Evolutionary conservation across 352 stramenopile genomes (phyloP), one percentile per base, ranked within the genome.

Genomic region (Phytophthora crassamura): DNA sequence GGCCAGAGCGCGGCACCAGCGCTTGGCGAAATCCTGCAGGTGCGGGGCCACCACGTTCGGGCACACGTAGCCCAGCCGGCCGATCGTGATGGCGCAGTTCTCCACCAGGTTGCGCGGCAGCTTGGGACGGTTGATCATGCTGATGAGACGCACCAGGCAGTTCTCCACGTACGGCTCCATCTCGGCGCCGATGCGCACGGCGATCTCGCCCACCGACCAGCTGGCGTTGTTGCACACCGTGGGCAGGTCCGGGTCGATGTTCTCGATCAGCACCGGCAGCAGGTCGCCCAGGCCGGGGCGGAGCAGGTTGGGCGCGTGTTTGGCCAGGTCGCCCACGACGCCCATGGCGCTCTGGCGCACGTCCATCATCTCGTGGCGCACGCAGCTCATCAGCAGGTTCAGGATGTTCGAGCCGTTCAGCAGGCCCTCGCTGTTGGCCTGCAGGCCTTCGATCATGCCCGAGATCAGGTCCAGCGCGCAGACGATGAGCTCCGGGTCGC

Each of bases 141-240:
- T 64, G 48, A 97, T 83, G 14, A 97, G 59, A 38, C 84, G 82
- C 3, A 32, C 73, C 41, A 97, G 72, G 48, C 81, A 88, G 34
- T 55, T 77, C 57, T 91, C 77, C 6, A 95, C 86, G 53, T 88
- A 97, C 50, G 88, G 88, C 59, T 90, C 75, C 69, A 97, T 95
- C 36, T 94, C 89, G n/a, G 71, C 69, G 18, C 86, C 86, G 18
- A 94, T 88, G 47, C 90, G 87, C 33, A 96, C 77, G 7, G 90
- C 88, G 57, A 97, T 95, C 69, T 97, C 90, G 10, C 90, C 90
- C 11, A 97, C 84, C 30, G 90, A 93, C 90, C 90, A 97, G 59
- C 89, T 97, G 40, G 90, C 90, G 67, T 97, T 97, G 78, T 97
- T 97, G 85, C 90, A 97, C 50, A 97, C 90, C 7, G 86, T 95